Evolutionary conservation across 2,329 filamentous ascomycete species (phyloP).

Genomic region (Arthrocladium fulminans): DNA sequence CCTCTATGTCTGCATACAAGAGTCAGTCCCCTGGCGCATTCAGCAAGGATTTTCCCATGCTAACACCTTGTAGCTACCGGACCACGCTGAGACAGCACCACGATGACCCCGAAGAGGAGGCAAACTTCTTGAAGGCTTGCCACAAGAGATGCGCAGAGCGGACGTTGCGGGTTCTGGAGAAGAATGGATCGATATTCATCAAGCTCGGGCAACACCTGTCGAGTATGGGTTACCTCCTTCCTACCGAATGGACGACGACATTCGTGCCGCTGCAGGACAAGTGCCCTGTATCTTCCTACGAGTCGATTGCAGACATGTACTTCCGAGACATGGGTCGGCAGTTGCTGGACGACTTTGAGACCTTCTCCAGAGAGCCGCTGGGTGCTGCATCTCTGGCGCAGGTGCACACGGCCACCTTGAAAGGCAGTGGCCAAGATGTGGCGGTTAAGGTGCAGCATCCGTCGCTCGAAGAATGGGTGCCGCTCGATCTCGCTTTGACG

Average conservation of each 20-base stretch:
- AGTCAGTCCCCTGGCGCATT: conserved; percentile 46
- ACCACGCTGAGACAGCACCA: conserved; percentile 64
- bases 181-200: conserved; percentile 97
- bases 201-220: conserved; percentile 94
- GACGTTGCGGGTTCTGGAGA: conserved; percentile 78
- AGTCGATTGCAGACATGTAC: conserved; percentile 83
- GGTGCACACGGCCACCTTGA: conserved; percentile 79
- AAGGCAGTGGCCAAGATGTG: conserved; percentile 72
- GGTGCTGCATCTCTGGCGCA: conserved; percentile 91
- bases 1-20: conserved; percentile 75
- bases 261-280: conserved; percentile 94
- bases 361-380: conserved; percentile 71
- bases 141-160: conserved; percentile 88
- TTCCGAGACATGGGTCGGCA: conserved; percentile 68
- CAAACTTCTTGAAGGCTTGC: conserved; percentile 66
- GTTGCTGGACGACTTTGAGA: conserved; percentile 74
- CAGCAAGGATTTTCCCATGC: not conserved
- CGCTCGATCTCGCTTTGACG: conserved; percentile 77
- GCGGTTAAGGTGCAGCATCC: conserved; percentile 98
- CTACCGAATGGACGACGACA: conserved; percentile 84
- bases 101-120: conserved; percentile 55
- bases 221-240: conserved; percentile 89
- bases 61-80: conserved; percentile 59
- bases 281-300: conserved; percentile 83
- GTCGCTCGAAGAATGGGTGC: conserved; percentile 77